A percentile compares a stretch with the other conserved stretches of the same genome.
Evolutionary conservation across 2,329 filamentous ascomycete genomes (phyloP).

Genomic region (Coniochaeta sp.): DNA sequence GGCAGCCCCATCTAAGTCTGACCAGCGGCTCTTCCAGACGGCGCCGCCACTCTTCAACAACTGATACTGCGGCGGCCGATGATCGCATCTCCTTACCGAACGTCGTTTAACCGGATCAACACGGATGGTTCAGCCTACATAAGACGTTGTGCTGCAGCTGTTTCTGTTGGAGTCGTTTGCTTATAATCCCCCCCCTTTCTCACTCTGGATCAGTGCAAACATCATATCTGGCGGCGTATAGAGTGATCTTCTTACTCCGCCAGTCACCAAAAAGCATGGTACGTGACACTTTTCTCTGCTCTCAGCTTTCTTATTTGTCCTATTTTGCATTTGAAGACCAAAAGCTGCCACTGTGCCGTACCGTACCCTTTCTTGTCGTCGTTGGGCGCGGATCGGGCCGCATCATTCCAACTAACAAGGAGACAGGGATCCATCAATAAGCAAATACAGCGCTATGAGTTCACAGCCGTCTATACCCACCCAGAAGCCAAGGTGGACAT

Average conservation of each 20-base stretch:
- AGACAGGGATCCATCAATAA: slow-evolving; percentile 39
- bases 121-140: background rate
- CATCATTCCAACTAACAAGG: background rate
- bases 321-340: background rate
- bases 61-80: background rate
- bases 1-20: background rate
- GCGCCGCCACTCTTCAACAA: background rate
- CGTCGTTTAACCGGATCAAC: background rate
- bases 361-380: background rate
- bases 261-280: background rate
- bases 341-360: background rate
- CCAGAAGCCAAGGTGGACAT: slow-evolving; percentile 56
- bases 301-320: background rate
- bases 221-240: background rate
- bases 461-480: slow-evolving; percentile 51
- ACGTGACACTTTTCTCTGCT: background rate
- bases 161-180: background rate
- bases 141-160: background rate
- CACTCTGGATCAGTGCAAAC: background rate
- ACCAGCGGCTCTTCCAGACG: background rate
- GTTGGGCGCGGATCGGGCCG: slow-evolving; percentile 2
- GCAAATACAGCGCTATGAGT: slow-evolving; percentile 47
- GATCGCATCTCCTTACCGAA: background rate
- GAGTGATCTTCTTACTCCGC: too few relatives aligned
- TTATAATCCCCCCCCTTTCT: background rate